Evolutionary conservation across 352 stramenopile species (phyloP), one percentile per base, ranked within the genome.

Genomic region (Phytophthora sansomeana): DNA sequence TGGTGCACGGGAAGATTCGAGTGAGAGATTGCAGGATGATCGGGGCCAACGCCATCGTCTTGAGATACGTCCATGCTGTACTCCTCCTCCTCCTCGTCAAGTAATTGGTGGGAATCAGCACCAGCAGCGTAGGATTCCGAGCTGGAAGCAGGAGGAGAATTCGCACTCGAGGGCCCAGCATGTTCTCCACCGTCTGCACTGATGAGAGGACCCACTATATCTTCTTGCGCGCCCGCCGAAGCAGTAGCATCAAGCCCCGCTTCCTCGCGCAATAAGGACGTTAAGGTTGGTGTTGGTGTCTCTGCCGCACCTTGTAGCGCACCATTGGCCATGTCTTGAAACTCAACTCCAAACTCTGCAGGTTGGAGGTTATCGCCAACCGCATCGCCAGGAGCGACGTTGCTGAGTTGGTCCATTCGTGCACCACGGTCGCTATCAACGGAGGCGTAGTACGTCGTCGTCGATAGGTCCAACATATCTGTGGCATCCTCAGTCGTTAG

Each of bases 21-120:
- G 6, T 39, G 51, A 14, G 19, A 24, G 21, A 43, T 30, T 28
- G n/a, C 11, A 41, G 29, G n/a, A 4, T 52, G 50, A 1, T 63
- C 44, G 6, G 35, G 11, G 19, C 50, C 41, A 14, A 41, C n/a
- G 26, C 46, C 41, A 1, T 63, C 56, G 24, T 69, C 54, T 19
- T 71, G 60, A 7, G 54, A 60, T 41, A 58, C 63, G 49, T 74
- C 59, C 38, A 67, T 66, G 46, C 63, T 70, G 29, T 69, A 60
- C 41, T 61, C 46, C 21, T 65, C 55, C 28, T 41, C 43, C 4
- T 52, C 51, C 10, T 58, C 38, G 19, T 64, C 8, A 8, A 19
- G 2, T 4, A 41, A 13, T 6, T 50, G 28, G 4, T 10, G 30
- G 10, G 50, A 1, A 39, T 46, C 28, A 47, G 42, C 30, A 38